Evolutionary conservation across 371 early-diverging fungal genomes (phyloP).

Genomic region (Circinella minor): DNA sequence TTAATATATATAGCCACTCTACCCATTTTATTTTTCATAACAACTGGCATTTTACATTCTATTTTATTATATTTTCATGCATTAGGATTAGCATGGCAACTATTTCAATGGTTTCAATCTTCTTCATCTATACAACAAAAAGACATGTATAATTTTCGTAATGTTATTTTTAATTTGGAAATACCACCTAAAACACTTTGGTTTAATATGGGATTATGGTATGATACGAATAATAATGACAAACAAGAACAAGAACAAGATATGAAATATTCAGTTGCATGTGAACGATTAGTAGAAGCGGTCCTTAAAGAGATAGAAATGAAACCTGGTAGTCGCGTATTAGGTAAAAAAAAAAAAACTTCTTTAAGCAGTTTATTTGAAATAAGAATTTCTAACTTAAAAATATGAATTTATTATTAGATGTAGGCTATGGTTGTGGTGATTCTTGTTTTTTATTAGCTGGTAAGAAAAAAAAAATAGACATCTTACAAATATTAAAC

Average conservation of each 20-base stretch:
- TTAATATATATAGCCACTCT: slow-evolving; percentile 8
- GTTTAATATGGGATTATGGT: slow-evolving; percentile 58
- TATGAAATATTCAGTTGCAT: slow-evolving; percentile 35
- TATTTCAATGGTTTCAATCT: neutral
- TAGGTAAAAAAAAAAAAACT: too few relatives aligned
- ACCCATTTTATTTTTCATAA: slow-evolving; percentile 5
- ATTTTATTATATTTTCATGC: slow-evolving; percentile 38
- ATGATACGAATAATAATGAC: neutral
- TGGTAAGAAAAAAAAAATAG: slow-evolving; percentile 31
- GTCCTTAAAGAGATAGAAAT: slow-evolving; percentile 12
- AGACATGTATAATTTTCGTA: slow-evolving; percentile 41
- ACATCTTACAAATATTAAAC: neutral
- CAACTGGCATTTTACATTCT: slow-evolving; percentile 8
- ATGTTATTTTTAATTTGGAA: slow-evolving; percentile 37
- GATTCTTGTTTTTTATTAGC: slow-evolving; percentile 52
- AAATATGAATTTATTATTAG: slow-evolving; percentile 23
- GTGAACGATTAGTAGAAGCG: slow-evolving; percentile 30
- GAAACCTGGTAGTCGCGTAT: slow-evolving; percentile 9
- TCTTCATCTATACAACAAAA: neutral
- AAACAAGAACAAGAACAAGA: neutral
- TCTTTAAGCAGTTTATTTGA: neutral
- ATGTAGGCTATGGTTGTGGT: slow-evolving; percentile 59
- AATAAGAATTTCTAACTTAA: neutral
- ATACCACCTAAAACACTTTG: slow-evolving; percentile 43
- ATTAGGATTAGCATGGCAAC: slow-evolving; percentile 22